Evolutionary conservation across 345 rosid genomes (phyloP).

Genomic region (Crucihimalaya himalaica): DNA sequence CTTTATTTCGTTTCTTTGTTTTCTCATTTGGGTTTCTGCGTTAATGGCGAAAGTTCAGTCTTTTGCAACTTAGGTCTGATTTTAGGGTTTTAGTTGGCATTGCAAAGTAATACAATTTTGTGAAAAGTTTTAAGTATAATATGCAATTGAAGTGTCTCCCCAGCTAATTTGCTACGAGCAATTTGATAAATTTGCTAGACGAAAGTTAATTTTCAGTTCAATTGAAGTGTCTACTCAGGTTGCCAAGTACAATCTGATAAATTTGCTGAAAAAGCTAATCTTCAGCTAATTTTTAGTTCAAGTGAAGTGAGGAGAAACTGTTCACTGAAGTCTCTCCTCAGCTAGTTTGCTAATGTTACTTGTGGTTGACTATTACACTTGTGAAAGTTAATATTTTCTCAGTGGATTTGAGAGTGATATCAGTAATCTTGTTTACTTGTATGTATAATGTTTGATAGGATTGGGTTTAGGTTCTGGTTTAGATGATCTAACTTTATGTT

Average conservation of each 20-base stretch:
- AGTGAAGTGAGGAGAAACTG: neutral
- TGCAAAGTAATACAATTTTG: neutral
- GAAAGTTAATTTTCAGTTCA: neutral
- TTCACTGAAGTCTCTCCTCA: neutral
- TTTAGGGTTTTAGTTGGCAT: slow-evolving; percentile 21
- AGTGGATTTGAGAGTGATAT: neutral
- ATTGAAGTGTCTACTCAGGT: neutral
- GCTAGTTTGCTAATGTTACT: neutral
- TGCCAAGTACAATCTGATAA: neutral
- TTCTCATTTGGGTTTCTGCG: slow-evolving; percentile 15
- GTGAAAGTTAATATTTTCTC: neutral
- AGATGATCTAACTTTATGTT: slow-evolving; percentile 13
- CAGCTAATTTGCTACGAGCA: neutral
- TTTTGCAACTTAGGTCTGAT: neutral
- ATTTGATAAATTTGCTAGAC: neutral
- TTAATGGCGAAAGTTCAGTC: neutral
- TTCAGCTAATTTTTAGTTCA: neutral
- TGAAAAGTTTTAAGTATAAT: neutral
- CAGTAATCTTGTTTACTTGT: neutral
- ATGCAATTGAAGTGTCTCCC: slow-evolving; percentile 1
- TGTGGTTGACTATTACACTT: neutral
- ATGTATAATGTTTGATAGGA: neutral
- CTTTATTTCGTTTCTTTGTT: neutral
- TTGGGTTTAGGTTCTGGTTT: neutral
- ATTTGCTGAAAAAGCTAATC: neutral